phyloP scores from a whole-genome alignment of 805 yeast genomes.

The Phaffomyces opuntiae region DNA sequence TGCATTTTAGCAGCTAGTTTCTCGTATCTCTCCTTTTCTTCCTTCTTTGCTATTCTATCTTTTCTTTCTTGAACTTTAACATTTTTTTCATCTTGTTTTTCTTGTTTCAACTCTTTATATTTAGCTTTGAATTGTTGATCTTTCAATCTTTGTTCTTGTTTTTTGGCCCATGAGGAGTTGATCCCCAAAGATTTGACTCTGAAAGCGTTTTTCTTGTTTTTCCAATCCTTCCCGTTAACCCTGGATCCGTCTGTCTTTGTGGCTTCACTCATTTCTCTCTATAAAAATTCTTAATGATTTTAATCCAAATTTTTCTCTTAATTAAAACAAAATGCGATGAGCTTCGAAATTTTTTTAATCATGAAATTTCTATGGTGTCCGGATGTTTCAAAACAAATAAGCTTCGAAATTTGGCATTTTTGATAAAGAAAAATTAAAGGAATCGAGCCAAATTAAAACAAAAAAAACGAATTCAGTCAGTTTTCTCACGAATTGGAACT shows the following conservation, averaged over 20 bases:
- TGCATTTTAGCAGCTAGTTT: constrained; percentile 81
- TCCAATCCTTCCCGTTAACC: constrained; percentile 52
- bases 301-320: too few species aligned
- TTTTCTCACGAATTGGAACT: not conserved
- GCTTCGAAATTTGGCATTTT: not conserved
- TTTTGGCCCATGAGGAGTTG: constrained; percentile 54
- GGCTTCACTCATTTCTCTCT: not conserved
- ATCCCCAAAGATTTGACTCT: constrained; percentile 58
- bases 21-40: constrained; percentile 84
- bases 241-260: constrained; percentile 15
- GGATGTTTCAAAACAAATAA: not conserved
- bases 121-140: constrained; percentile 63
- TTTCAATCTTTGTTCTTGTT: constrained; percentile 58
- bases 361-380: constrained; percentile 2
- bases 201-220: constrained; percentile 58
- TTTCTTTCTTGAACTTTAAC: constrained; percentile 50
- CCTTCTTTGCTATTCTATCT: constrained; percentile 71
- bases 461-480: too few species aligned
- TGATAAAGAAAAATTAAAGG: not conserved
- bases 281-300: not conserved
- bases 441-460: too few species aligned
- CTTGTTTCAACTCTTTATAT: constrained; percentile 68
- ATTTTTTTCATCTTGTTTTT: constrained; percentile 56
- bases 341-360: constrained; percentile 1
- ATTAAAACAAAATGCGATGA: not conserved